A percentile compares a stretch with the other conserved stretches of the same genome.
These are phyloP conservation scores for Yamadazyma mexicana DNA, from an alignment of 1,139 yeast genomes.

Conservation along the genomic window DNA sequence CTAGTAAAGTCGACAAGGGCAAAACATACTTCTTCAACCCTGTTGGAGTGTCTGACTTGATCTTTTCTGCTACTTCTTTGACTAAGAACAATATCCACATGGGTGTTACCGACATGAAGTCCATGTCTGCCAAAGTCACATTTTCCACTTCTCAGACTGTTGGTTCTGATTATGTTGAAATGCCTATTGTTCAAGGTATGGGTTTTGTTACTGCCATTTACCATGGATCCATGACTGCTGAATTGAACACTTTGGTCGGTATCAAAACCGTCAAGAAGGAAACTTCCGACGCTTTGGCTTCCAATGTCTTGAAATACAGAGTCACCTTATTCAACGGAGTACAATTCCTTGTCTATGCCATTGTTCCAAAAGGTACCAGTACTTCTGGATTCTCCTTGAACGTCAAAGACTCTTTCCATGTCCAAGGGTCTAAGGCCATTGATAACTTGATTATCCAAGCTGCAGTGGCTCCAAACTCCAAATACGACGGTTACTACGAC, in stretches of 20 bases:
- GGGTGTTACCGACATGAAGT: conserved; percentile 50
- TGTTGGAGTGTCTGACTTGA: conserved; percentile 48
- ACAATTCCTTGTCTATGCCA: conserved; percentile 60
- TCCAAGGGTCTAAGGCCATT: conserved; percentile 45
- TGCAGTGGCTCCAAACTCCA: conserved; percentile 49
- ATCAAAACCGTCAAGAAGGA: conserved; percentile 47
- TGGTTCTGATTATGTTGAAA: conserved; percentile 31
- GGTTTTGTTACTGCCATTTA: conserved; percentile 74
- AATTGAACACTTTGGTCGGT: conserved; percentile 55
- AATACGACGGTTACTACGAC: conserved; percentile 30
- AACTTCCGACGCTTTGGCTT: conserved; percentile 37
- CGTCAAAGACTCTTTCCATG: conserved; percentile 33
- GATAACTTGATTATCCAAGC: conserved; percentile 62
- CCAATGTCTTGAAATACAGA: conserved; percentile 62
- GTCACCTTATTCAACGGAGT: conserved; percentile 51
- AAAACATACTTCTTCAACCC: conserved; percentile 56
- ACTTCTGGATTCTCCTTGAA: conserved; percentile 32
- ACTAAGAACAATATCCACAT: conserved; percentile 31
- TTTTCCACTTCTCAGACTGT: conserved; percentile 32
- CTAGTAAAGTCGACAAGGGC: conserved; percentile 26
- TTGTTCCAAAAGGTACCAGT: conserved; percentile 35
- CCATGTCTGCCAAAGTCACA: conserved; percentile 56
- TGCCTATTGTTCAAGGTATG: conserved; percentile 68
- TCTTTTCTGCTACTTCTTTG: conserved; percentile 57
- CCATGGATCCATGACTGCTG: conserved; percentile 54